Percentiles rank a stretch among this genome's conserved stretches.
These are phyloP conservation scores for Cladochytrium replicatum DNA, from an alignment of 192 early-diverging fungal species.

Conservation along the genomic window DNA sequence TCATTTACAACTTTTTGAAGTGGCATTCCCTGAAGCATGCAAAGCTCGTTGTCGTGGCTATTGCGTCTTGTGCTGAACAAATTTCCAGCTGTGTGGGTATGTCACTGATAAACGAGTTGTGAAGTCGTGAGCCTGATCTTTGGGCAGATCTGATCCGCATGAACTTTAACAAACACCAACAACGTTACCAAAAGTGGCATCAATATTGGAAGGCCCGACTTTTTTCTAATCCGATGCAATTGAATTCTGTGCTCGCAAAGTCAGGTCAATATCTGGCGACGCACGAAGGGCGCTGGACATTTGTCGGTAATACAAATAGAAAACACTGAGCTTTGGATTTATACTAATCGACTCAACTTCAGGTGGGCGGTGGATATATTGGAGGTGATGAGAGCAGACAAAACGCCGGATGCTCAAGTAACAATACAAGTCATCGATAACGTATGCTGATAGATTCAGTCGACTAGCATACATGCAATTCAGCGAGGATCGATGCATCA, in stretches of 20 bases:
- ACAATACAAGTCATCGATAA: slow-evolving; percentile 16
- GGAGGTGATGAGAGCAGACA: too few relatives aligned
- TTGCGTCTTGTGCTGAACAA: slow-evolving; percentile 80
- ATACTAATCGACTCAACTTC: not conserved
- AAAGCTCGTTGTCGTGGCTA: slow-evolving; percentile 81
- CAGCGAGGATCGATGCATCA: slow-evolving; percentile 68
- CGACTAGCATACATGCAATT: slow-evolving; percentile 63
- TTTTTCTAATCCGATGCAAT: slow-evolving; percentile 76
- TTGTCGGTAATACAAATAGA: slow-evolving; percentile 49
- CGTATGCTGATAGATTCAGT: slow-evolving; percentile 54
- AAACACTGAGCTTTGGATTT: not conserved
- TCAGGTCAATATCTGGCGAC: slow-evolving; percentile 92
- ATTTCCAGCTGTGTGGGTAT: slow-evolving; percentile 81
- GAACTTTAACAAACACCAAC: slow-evolving; percentile 80
- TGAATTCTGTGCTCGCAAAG: slow-evolving; percentile 90
- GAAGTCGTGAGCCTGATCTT: not conserved
- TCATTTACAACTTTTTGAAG: slow-evolving; percentile 98
- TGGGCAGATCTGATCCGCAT: slow-evolving; percentile 67
- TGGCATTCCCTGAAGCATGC: slow-evolving; percentile 84
- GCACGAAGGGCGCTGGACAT: slow-evolving; percentile 92
- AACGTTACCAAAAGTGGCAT: slow-evolving; percentile 73
- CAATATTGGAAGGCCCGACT: slow-evolving; percentile 58
- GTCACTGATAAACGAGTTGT: not conserved
- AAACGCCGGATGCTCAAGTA: slow-evolving; percentile 9
- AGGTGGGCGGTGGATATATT: slow-evolving; percentile 26